These are phyloP conservation scores for Rubia peregrina DNA, from an alignment of 305 asterid genomes.

Conservation along the genomic window DNA sequence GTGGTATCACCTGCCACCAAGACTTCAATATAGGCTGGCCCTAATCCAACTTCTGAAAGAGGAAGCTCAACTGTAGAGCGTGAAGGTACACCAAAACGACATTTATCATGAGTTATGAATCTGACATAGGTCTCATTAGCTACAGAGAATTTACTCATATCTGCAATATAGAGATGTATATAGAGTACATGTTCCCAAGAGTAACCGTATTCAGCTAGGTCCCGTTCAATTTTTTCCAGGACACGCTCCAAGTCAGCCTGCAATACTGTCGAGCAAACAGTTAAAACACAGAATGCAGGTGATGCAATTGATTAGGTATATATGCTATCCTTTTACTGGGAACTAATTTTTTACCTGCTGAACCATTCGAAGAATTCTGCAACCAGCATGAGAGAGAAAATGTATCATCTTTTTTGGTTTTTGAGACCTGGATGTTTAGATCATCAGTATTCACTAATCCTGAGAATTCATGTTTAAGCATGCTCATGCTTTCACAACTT, in stretches of 20 bases:
- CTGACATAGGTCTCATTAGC: conserved; percentile 75
- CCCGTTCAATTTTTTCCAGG: conserved; percentile 50
- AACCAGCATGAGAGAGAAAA: conserved; percentile 78
- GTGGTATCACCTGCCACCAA: conserved; percentile 59
- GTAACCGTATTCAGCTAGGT: conserved; percentile 45
- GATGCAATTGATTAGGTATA: neutral
- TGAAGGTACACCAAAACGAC: conserved; percentile 91
- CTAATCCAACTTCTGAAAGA: conserved; percentile 66
- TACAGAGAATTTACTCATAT: conserved; percentile 59
- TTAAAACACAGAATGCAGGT: conserved; percentile 10
- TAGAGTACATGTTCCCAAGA: conserved; percentile 91
- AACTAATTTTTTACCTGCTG: conserved; percentile 41
- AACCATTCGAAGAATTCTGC: conserved; percentile 48
- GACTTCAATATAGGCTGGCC: conserved; percentile 80
- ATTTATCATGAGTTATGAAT: conserved; percentile 80
- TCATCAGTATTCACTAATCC: conserved; percentile 27
- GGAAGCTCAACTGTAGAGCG: conserved; percentile 93
- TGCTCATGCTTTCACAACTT: conserved; percentile 27
- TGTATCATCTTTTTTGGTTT: conserved; percentile 44
- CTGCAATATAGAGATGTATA: conserved; percentile 73
- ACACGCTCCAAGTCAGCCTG: conserved; percentile 57
- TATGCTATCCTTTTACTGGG: conserved; percentile 1
- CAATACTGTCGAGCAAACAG: conserved; percentile 45
- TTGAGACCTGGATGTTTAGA: conserved; percentile 40
- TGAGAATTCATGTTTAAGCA: conserved; percentile 24